Conservation (phyloP, 805 yeast genomes). For the Pichia cephalocereana region DNA sequence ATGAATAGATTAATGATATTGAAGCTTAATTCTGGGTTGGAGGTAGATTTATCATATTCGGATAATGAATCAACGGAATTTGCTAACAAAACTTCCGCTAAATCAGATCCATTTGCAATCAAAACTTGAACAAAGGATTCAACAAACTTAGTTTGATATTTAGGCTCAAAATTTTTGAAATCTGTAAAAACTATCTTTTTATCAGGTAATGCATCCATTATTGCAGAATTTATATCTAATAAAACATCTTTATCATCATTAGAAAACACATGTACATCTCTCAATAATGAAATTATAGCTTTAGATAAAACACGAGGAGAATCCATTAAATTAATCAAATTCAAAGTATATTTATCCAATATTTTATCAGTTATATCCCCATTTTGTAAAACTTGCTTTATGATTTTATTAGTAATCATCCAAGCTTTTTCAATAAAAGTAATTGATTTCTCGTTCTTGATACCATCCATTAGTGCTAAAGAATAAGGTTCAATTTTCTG, state of each 20-base stretch:
- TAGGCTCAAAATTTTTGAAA: constrained; percentile 3
- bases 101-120: constrained; percentile 11
- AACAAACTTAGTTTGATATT: constrained; percentile 13
- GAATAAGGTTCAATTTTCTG: constrained; percentile 8
- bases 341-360: constrained; percentile 6
- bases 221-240: constrained; percentile 15
- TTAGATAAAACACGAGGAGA: constrained; percentile 10
- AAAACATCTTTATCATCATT: constrained; percentile 15
- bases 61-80: constrained; percentile 21
- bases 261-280: constrained; percentile 9
- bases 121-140: constrained; percentile 18
- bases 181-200: constrained; percentile 12
- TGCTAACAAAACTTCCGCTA: constrained; percentile 15
- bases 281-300: constrained; percentile 6
- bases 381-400: constrained; percentile 3
- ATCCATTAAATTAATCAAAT: constrained; percentile 14
- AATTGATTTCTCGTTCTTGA: constrained; percentile 17
- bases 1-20: constrained; percentile 22
- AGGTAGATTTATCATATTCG: constrained; percentile 10
- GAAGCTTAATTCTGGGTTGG: constrained; percentile 20
- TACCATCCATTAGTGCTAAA: constrained; percentile 13
- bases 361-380: constrained; percentile 1
- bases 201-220: constrained; percentile 19
- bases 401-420: constrained; percentile 18
- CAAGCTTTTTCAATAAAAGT: constrained; percentile 20